phyloP scores from a whole-genome alignment of 371 early-diverging fungal genomes.

The Mucor ambiguus region DNA sequence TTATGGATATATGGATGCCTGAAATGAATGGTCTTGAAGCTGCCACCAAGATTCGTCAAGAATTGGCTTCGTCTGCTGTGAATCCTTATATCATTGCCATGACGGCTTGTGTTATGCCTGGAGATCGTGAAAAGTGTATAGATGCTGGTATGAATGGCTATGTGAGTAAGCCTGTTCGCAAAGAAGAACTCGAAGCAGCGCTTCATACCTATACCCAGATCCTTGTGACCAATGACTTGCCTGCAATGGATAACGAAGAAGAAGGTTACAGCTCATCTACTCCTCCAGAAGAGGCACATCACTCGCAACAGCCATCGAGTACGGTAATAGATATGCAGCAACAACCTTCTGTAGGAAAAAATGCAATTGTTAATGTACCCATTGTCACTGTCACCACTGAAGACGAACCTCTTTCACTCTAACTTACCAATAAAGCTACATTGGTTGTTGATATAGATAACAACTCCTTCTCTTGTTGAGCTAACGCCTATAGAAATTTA shows the following conservation, averaged over 20 bases:
- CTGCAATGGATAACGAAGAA: neutral
- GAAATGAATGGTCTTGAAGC: constrained; percentile 59
- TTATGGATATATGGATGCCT: constrained; percentile 63
- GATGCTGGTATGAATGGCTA: constrained; percentile 46
- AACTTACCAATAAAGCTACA: neutral
- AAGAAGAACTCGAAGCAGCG: constrained; percentile 48
- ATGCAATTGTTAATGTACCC: neutral
- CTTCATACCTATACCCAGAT: constrained; percentile 27
- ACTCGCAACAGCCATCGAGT: neutral
- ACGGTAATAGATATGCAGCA: neutral
- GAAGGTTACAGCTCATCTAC: neutral
- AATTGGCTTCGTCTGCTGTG: constrained; percentile 24
- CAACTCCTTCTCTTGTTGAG: neutral
- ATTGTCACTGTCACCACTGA: neutral
- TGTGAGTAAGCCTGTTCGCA: constrained; percentile 46
- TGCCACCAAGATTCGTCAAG: constrained; percentile 41
- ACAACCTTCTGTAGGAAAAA: neutral
- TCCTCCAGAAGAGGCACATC: neutral
- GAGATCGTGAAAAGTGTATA: constrained; percentile 54
- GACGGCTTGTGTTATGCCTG: constrained; percentile 60
- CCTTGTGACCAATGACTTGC: neutral
- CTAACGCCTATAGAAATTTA: too few relatives aligned
- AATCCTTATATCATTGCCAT: constrained; percentile 57
- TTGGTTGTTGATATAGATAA: neutral
- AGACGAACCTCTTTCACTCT: neutral